Conservation (phyloP, 2,329 filamentous ascomycete genomes). For the Venturia pyrina region DNA sequence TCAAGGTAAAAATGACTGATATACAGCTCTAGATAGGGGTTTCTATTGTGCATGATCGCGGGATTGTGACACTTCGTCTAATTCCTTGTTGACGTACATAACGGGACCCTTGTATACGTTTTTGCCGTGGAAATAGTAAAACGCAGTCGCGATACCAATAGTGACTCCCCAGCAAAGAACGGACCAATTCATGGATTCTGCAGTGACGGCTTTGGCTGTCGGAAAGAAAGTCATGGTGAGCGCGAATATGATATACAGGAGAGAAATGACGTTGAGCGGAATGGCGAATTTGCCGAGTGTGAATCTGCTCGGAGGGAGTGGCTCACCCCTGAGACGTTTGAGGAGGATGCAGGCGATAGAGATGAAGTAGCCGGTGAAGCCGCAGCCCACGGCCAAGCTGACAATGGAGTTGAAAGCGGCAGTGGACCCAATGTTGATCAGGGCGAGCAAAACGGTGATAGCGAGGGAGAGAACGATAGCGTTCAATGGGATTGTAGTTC, state of each 20-base stretch:
- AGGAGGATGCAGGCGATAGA: slow-evolving; percentile 32
- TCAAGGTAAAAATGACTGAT: no score
- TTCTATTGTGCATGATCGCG: neutral
- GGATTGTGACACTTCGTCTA: neutral
- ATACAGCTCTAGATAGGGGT: no score
- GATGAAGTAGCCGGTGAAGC: slow-evolving; percentile 33
- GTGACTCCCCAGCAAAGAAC: slow-evolving; percentile 35
- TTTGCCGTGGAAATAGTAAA: slow-evolving; percentile 33
- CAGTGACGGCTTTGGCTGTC: slow-evolving; percentile 16
- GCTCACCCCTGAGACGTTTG: slow-evolving; percentile 27
- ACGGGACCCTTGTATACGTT: slow-evolving; percentile 30
- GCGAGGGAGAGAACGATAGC: slow-evolving; percentile 23
- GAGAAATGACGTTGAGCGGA: slow-evolving; percentile 26
- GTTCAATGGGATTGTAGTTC: slow-evolving; percentile 24
- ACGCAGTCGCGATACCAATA: slow-evolving; percentile 28
- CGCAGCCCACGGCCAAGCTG: slow-evolving; percentile 27
- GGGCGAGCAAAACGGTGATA: slow-evolving; percentile 21
- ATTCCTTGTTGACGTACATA: slow-evolving; percentile 13
- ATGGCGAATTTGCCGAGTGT: slow-evolving; percentile 30
- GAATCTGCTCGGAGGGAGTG: slow-evolving; percentile 29
- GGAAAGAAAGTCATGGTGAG: slow-evolving; percentile 12
- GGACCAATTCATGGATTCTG: slow-evolving; percentile 39
- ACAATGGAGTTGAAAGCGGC: slow-evolving; percentile 26
- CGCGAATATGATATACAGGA: slow-evolving; percentile 23
- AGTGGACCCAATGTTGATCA: slow-evolving; percentile 28